Evolutionary conservation across 139 green algal species (phyloP), one percentile per base, ranked within the genome.

Genomic region (Mychonastes homosphaera): DNA sequence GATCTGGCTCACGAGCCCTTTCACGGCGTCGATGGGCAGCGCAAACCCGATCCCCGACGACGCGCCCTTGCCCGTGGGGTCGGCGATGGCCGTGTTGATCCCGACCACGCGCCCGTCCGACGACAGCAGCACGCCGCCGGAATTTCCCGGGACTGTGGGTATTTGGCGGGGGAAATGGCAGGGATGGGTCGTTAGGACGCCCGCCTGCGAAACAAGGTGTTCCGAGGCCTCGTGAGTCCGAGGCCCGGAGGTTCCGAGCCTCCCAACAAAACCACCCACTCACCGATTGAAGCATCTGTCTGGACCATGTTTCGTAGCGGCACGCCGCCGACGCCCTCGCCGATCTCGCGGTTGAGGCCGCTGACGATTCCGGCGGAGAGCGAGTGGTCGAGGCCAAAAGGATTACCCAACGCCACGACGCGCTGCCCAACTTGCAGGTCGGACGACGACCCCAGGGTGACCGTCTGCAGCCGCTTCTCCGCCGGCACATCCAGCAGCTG

Each of bases 21-120:
- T 70, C 6, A 88, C 77, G 6, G 72, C 62, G 53, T 92, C 84
- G 29, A 87, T 76, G n/a, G 82, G 82, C 50, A 94, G 84, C 15
- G 84, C 86, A 78, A 95, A 95, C 18, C 86, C 83, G 29, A 91
- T 76, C 18, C 83, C 83, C 10, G 39, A 53, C 13, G 19, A 13
- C 19, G 58, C 56, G 56, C 62, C 78, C 48, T 66, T 65, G 29
- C 84, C 84, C 15, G 62, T 72, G 13, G 79, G 68, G 27, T 76
- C 79, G 41, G 82, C 87, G 46, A 92, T 92, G 12, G 84, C 85
- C 35, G 85, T 90, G 76, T 89, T 91, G 51, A 92, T 83, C 39
- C 85, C 83, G 13, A 79, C 76, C 19, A 79, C 54, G 43, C 59
- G 58, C 4, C 72, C 72, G 2, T 27, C 49, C 24, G 35, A 64